Conservation (phyloP, 2,329 filamentous ascomycete genomes). For the Venturia carpophila region DNA sequence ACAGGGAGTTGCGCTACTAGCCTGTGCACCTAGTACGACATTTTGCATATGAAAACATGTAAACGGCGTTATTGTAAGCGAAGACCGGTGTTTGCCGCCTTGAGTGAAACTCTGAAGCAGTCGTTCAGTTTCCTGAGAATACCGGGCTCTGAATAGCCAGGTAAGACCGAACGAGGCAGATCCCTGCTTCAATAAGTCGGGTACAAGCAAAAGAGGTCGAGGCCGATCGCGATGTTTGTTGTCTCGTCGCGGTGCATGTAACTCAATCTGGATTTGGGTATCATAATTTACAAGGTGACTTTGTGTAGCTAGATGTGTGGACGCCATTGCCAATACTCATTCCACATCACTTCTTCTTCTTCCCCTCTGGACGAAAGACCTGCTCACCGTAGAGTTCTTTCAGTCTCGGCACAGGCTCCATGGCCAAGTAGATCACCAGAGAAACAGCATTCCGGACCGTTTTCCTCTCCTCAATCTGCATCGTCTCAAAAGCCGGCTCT, state of each 20-base stretch:
- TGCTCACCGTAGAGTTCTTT: constrained; percentile 16
- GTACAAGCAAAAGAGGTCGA: no score
- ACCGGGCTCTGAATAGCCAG: background rate
- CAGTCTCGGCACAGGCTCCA: constrained; percentile 15
- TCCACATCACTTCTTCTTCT: background rate
- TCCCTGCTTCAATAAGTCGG: no score
- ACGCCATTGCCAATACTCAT: background rate
- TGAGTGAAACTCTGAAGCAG: no score
- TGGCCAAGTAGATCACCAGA: constrained; percentile 19
- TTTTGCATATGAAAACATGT: background rate
- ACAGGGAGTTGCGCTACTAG: background rate
- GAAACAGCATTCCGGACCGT: constrained; percentile 18
- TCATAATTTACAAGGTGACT: background rate
- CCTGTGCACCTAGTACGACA: background rate
- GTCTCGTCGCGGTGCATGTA: background rate
- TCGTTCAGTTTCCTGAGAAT: no score
- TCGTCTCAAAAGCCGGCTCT: constrained; percentile 18
- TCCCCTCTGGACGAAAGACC: background rate
- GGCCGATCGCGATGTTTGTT: no score
- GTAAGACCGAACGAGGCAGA: background rate
- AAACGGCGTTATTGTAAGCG: no score
- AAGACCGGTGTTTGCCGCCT: no score
- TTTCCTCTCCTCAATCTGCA: constrained; percentile 12
- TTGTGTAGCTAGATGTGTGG: background rate
- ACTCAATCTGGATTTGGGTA: background rate